Conservation (phyloP, 129 eudicot species). For the Silybum marianum region DNA sequence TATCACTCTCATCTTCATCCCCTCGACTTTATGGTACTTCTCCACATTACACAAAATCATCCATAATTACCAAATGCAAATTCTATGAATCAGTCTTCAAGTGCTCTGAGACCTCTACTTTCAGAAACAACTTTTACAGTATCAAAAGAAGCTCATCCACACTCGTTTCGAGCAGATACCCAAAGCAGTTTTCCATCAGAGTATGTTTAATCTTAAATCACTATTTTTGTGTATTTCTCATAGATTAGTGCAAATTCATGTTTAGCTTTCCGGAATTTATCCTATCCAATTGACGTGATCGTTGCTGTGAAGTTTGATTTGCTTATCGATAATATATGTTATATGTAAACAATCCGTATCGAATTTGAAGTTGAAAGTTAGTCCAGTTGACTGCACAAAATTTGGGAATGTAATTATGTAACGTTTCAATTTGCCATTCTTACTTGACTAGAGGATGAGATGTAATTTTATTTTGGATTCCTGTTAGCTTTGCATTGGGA, state of each 20-base stretch:
- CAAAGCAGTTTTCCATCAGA: conserved; percentile 42
- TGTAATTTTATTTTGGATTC: neutral
- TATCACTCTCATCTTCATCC: conserved; percentile 49
- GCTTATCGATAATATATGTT: neutral
- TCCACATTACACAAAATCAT: conserved; percentile 17
- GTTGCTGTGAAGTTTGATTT: conserved; percentile 18
- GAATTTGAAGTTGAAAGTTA: conserved; percentile 6
- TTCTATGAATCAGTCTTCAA: conserved; percentile 8
- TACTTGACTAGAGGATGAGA: conserved; percentile 1
- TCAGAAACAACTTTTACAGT: conserved; percentile 19
- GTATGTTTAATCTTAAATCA: conserved; percentile 21
- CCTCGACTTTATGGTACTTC: conserved; percentile 28
- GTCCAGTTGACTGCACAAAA: neutral
- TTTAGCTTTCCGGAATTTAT: conserved; percentile 6
- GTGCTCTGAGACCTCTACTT: conserved; percentile 17
- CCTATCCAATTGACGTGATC: conserved; percentile 1
- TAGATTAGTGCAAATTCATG: neutral
- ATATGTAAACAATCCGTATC: neutral
- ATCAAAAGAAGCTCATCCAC: conserved; percentile 28
- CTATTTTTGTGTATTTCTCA: neutral
- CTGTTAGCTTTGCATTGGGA: conserved; percentile 4
- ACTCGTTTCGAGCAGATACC: neutral
- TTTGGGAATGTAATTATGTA: neutral
- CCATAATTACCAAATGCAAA: conserved; percentile 10
- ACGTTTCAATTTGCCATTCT: neutral